Evolutionary conservation across 202 grass and related monocot genomes (phyloP), one percentile per base, ranked within the genome.

Genomic region (Panicum virgatum): DNA sequence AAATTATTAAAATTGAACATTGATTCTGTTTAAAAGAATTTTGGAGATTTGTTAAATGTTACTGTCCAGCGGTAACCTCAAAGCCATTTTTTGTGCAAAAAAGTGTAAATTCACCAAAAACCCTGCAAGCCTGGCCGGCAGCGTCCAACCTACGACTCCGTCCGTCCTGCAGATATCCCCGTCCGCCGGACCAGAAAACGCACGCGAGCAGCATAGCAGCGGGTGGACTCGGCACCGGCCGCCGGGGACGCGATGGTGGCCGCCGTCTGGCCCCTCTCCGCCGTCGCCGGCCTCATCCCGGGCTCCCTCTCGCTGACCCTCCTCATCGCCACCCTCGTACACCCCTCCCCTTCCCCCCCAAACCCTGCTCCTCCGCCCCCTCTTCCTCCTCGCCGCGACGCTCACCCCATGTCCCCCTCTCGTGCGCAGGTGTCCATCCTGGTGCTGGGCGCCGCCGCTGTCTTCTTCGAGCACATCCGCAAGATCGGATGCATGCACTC

Each of bases 401-500:
- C 84, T 89, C 26, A 89, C 39, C 5, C 56, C 73, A 5, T n/a
- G n/a, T 69, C 16, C 78, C 38, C 53, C 44, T 82, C 38, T n/a
- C 36, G 12, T 34, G 62, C 76, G 73, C 81, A 99, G 92, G 92
- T 88, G 43, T 44, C 80, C 50, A 27, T 96, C 48, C 15, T 82
- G 46, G 75, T 62, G 56, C 85, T 96, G 18, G 83, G 84, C 39
- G 34, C 77, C 26, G 89, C 87, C 15, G 93, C 90, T 23, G 51
- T 91, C 85, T 96, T 96, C 85, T 86, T 99, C 39, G 93, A 99
- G 64, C 88, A 91, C 91, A 79, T 96, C 83, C 85, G 93, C 76
- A 87, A 89, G 83, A 93, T 99, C 63, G 91, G 92, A 59, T 99
- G 87, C 89, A 79, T 25, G 81, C 96, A 96, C 86, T 93, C 90